A percentile compares a stretch with the other conserved stretches of the same genome.
Evolutionary conservation across 2,329 filamentous ascomycete genomes (phyloP).

Genomic region (Penicillium rolfsii): DNA sequence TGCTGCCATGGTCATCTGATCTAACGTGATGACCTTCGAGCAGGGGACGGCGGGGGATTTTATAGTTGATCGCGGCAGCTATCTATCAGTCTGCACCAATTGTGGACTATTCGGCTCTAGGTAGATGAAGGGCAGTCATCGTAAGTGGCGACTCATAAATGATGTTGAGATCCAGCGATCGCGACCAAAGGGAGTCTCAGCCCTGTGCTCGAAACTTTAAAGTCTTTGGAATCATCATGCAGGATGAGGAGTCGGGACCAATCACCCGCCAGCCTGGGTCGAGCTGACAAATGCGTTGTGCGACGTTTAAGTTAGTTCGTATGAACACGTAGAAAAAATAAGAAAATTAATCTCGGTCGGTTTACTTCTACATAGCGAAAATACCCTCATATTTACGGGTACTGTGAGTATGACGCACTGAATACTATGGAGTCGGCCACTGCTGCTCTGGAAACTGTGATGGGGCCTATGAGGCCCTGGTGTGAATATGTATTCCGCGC

Average conservation of each 20-base stretch:
- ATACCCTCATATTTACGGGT: not conserved
- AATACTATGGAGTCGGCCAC: too few relatives aligned
- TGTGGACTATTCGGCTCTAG: not conserved
- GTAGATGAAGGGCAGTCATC: not conserved
- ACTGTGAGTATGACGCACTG: not conserved
- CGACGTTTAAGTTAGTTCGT: not conserved
- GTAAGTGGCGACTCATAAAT: not conserved
- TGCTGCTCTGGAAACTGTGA: too few relatives aligned
- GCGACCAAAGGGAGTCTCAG: not conserved
- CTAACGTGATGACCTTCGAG: not conserved
- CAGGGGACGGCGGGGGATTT: too few relatives aligned
- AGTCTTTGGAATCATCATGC: not conserved
- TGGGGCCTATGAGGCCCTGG: too few relatives aligned
- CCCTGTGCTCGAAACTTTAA: not conserved
- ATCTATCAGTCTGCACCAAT: not conserved
- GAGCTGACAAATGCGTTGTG: not conserved
- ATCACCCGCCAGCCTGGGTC: not conserved
- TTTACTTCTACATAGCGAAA: not conserved
- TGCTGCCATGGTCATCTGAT: slow-evolving; percentile 13
- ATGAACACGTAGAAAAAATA: not conserved
- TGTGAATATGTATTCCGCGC: too few relatives aligned
- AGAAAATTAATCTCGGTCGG: not conserved
- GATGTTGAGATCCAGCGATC: not conserved
- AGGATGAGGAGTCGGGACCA: not conserved
- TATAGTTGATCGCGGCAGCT: not conserved